phyloP scores from a whole-genome alignment of 2,329 filamentous ascomycete genomes.

The Stylonectria norvegica region DNA sequence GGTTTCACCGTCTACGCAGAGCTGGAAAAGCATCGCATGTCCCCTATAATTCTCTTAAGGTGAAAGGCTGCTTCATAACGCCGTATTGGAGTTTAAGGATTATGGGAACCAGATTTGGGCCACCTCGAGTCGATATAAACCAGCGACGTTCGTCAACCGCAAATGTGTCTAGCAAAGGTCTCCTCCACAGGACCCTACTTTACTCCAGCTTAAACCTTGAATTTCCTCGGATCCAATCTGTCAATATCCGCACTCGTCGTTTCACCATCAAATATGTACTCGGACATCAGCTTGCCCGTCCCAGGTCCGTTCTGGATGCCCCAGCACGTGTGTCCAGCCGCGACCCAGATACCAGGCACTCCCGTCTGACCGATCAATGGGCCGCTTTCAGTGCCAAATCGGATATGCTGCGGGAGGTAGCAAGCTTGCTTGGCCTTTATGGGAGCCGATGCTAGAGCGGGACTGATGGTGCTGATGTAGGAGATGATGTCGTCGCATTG shows the following conservation, averaged over 20 bases:
- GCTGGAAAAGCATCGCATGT: no score
- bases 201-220: constrained; percentile 53
- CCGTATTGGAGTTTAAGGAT: no score
- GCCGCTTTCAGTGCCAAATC: constrained; percentile 56
- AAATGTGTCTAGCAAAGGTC: no score
- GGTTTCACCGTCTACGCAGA: no score
- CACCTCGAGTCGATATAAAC: no score
- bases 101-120: no score
- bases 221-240: constrained; percentile 64
- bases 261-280: constrained; percentile 71
- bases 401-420: constrained; percentile 78
- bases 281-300: constrained; percentile 77
- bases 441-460: constrained; percentile 64
- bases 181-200: no score
- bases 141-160: no score
- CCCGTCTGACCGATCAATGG: constrained; percentile 77
- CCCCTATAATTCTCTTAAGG: no score
- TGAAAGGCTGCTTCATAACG: no score
- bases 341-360: constrained; percentile 72
- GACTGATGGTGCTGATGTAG: constrained; percentile 65
- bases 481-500: constrained; percentile 84
- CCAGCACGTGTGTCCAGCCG: constrained; percentile 94
- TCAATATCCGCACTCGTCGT: constrained; percentile 65
- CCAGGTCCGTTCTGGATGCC: constrained; percentile 94
- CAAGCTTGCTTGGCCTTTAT: constrained; percentile 81